Conservation (phyloP, 768 basidiomycete genomes). For the Mycena vulgaris region DNA sequence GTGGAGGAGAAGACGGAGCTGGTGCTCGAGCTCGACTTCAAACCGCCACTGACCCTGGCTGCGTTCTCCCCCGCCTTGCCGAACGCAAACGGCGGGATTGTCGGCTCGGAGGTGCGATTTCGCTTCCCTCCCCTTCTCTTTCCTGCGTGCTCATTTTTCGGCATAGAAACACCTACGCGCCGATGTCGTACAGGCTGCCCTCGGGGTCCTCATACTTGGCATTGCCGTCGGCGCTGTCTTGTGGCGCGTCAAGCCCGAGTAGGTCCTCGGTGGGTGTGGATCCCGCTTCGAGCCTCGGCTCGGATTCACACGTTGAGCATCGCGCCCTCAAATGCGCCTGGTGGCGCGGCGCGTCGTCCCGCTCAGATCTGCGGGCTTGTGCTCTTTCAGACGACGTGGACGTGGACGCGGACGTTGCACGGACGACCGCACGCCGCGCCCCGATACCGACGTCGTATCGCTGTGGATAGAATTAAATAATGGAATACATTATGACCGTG, state of each 20-base stretch:
- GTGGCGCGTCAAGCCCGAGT: constrained; percentile 70
- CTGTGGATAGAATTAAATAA: background rate
- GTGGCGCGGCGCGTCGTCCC: background rate
- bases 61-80: background rate
- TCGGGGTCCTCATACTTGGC: constrained; percentile 76
- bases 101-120: background rate
- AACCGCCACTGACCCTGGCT: background rate
- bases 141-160: background rate
- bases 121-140: background rate
- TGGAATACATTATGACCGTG: constrained; percentile 18
- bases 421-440: background rate
- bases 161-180: constrained; percentile 3
- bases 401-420: background rate
- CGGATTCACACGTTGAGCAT: too few species aligned
- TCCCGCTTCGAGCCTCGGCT: background rate
- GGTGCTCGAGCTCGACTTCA: background rate
- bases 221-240: constrained; percentile 81
- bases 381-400: background rate
- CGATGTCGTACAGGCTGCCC: constrained; percentile 62
- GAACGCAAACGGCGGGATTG: too few species aligned
- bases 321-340: background rate
- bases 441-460: background rate
- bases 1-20: background rate
- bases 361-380: background rate
- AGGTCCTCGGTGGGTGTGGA: background rate